Percentiles rank a stretch among this genome's conserved stretches.
Evolutionary conservation across 2,329 filamentous ascomycete genomes (phyloP).

Genomic region (Pseudogymnoascus pannorum): DNA sequence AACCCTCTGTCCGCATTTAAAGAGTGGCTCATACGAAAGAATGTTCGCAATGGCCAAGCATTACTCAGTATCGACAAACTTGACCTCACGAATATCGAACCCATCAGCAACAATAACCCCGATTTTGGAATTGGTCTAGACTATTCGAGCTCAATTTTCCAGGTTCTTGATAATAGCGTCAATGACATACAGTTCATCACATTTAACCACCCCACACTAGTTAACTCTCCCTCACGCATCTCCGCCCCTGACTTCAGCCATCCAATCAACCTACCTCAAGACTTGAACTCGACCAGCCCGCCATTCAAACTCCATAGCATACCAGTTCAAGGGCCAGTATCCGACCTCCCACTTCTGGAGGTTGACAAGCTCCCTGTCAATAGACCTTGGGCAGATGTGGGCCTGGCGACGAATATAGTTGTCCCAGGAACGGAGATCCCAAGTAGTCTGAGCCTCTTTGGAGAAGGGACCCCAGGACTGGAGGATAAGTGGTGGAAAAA

Average conservation of each 20-base stretch:
- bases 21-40: conserved; percentile 28
- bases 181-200: conserved; percentile 18
- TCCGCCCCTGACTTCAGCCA: conserved; percentile 10
- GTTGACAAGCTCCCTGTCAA: conserved; percentile 14
- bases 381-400: conserved; percentile 11
- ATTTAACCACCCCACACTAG: conserved; percentile 15
- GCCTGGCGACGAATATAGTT: conserved; percentile 13
- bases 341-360: conserved; percentile 8
- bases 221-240: conserved; percentile 12
- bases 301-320: conserved; percentile 13
- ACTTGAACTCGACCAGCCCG: conserved; percentile 13
- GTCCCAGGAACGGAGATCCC: conserved; percentile 12
- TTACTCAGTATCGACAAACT: conserved; percentile 24
- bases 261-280: conserved; percentile 15
- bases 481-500: conserved; percentile 33
- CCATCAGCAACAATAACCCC: neutral
- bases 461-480: neutral
- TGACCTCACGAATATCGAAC: neutral
- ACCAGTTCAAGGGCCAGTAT: neutral
- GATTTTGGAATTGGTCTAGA: conserved; percentile 22
- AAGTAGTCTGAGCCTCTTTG: conserved; percentile 7
- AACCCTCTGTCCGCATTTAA: conserved; percentile 27
- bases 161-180: conserved; percentile 15
- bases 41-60: neutral
- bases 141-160: conserved; percentile 20